phyloP scores from a whole-genome alignment of 257 asterid genomes.

The Mitragyna speciosa region DNA sequence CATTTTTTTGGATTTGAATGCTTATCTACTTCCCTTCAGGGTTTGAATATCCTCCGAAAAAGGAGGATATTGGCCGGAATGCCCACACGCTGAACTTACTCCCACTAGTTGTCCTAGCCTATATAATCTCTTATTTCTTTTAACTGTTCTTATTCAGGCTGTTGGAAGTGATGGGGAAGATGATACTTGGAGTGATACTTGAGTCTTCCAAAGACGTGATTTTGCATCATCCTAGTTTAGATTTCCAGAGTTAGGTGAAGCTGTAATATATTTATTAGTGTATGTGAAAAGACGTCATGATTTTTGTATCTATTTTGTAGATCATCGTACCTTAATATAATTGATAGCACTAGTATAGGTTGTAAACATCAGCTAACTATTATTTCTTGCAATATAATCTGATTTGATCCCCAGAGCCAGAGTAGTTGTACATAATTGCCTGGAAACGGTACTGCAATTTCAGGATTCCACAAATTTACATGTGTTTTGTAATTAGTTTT shows the following conservation, averaged over 20 bases:
- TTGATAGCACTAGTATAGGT: conserved; percentile 1
- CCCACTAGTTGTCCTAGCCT: not conserved
- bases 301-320: conserved; percentile 19
- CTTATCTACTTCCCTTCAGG: not conserved
- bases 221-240: conserved; percentile 18
- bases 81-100: not conserved
- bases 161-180: conserved; percentile 84
- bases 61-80: not conserved
- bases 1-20: conserved; percentile 21
- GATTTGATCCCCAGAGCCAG: not conserved
- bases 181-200: conserved; percentile 50
- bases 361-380: conserved; percentile 6
- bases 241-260: conserved; percentile 14
- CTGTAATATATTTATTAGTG: conserved; percentile 7
- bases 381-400: not conserved
- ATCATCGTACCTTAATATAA: conserved; percentile 11
- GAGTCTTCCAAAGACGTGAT: conserved; percentile 14
- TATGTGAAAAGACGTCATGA: conserved; percentile 24
- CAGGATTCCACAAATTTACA: not conserved
- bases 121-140: not conserved
- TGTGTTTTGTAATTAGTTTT: not conserved
- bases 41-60: not conserved
- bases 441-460: not conserved
- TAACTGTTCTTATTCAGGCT: conserved; percentile 48
- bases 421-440: not conserved